Percentiles rank a stretch among this genome's conserved stretches.
phyloP scores from a whole-genome alignment of 192 early-diverging fungal species.

The Gryganskiella cystojenkinii region DNA sequence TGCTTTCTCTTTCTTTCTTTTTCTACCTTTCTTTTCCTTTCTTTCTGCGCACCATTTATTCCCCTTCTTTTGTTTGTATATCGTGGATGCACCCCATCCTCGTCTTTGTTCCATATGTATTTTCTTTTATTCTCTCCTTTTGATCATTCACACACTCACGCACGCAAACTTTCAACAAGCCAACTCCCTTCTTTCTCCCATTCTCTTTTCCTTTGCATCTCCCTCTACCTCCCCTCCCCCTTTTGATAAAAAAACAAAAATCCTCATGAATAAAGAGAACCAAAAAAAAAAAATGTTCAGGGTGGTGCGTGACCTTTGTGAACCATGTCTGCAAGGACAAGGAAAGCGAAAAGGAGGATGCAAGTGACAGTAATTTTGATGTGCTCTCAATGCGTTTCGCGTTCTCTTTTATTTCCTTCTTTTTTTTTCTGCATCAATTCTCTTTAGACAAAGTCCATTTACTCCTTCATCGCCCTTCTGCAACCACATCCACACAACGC shows the following conservation, averaged over 20 bases:
- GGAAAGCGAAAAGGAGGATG: too few species aligned
- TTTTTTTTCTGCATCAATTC: too few species aligned
- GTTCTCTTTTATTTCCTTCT: too few species aligned
- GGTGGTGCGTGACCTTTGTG: not conserved
- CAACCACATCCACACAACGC: too few species aligned
- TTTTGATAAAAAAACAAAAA: not conserved
- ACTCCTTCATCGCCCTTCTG: too few species aligned
- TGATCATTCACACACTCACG: constrained; percentile 1
- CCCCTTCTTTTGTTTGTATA: constrained; percentile 8
- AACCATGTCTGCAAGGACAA: not conserved
- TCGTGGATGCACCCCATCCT: too few species aligned
- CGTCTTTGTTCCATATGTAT: not conserved
- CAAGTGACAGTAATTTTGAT: too few species aligned
- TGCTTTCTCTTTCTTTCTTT: constrained; percentile 7
- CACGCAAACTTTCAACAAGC: constrained; percentile 7
- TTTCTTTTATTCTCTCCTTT: constrained; percentile 3
- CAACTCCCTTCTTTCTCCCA: constrained; percentile 7
- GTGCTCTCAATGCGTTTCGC: too few species aligned
- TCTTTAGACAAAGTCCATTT: too few species aligned
- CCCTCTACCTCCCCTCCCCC: too few species aligned
- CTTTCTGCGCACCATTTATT: constrained; percentile 4
- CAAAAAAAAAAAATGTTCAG: constrained; percentile 8
- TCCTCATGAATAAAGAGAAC: constrained; percentile 6
- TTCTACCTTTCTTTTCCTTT: constrained; percentile 5
- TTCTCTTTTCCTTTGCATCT: not conserved